These are phyloP conservation scores for Lupinus albus DNA, from an alignment of 306 rosid species.

Conservation along the genomic window DNA sequence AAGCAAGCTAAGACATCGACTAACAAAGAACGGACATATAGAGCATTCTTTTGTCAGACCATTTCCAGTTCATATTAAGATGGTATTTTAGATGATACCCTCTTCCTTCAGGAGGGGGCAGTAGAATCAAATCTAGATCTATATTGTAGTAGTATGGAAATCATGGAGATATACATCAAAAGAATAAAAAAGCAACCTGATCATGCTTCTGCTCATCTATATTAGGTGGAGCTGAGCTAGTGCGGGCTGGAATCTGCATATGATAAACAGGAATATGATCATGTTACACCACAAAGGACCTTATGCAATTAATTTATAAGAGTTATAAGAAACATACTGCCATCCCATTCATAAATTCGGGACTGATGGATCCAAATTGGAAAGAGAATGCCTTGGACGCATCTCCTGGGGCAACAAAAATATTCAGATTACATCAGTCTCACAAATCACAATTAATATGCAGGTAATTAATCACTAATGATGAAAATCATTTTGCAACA, in stretches of 20 bases:
- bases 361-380: constrained; percentile 89
- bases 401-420: constrained; percentile 60
- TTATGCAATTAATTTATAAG: constrained; percentile 7
- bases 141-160: constrained; percentile 17
- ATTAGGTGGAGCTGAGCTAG: constrained; percentile 98
- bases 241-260: constrained; percentile 88
- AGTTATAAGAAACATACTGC: constrained; percentile 52
- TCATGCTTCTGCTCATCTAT: constrained; percentile 88
- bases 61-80: background rate
- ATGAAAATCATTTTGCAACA: background rate
- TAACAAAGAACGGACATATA: constrained; percentile 4
- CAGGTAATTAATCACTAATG: background rate
- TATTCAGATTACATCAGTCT: constrained; percentile 36
- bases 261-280: constrained; percentile 38
- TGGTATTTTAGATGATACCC: background rate
- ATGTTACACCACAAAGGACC: constrained; percentile 6
- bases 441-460: constrained; percentile 20
- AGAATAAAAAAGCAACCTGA: constrained; percentile 53
- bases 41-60: background rate
- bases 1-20: constrained; percentile 9
- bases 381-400: constrained; percentile 62
- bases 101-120: background rate
- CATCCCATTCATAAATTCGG: constrained; percentile 72
- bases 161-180: background rate
- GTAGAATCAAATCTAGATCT: constrained; percentile 9